Percentiles rank a stretch among this genome's conserved stretches.
phyloP scores from a whole-genome alignment of 805 yeast species.

The Metschnikowia reukaufii region DNA sequence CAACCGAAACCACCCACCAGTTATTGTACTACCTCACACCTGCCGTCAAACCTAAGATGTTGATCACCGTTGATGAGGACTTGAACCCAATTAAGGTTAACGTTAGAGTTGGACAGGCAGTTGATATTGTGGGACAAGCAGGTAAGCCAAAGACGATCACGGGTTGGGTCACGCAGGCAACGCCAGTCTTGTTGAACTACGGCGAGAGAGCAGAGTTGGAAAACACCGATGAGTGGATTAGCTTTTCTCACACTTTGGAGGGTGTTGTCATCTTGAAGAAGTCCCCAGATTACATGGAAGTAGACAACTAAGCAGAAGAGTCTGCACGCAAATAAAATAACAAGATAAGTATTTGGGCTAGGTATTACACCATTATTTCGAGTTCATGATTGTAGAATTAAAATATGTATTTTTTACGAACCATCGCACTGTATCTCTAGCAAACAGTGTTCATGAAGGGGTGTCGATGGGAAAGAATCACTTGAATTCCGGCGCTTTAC shows the following conservation, averaged over 20 bases:
- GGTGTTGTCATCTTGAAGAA: constrained; percentile 92
- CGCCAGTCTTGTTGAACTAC: constrained; percentile 89
- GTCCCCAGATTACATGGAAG: constrained; percentile 79
- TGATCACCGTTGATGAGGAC: constrained; percentile 88
- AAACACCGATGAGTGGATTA: constrained; percentile 80
- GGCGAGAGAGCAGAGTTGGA: constrained; percentile 98
- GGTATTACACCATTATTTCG: neutral
- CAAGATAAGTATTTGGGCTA: neutral
- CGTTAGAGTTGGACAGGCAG: constrained; percentile 98
- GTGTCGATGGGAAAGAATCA: constrained; percentile 26
- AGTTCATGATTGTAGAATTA: constrained; percentile 6
- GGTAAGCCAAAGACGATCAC: constrained; percentile 99
- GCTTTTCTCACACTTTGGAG: constrained; percentile 79
- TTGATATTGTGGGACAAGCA: constrained; percentile 97
- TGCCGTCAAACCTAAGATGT: constrained; percentile 89
- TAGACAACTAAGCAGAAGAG: constrained; percentile 36
- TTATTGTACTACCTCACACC: constrained; percentile 83
- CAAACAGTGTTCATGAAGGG: neutral
- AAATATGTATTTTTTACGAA: constrained; percentile 4
- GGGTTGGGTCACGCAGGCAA: constrained; percentile 98
- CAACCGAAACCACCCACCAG: constrained; percentile 57
- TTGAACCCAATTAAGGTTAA: constrained; percentile 91
- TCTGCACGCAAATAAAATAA: neutral
- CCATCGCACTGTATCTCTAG: neutral
- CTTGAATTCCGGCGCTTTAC: constrained; percentile 85